Percentiles rank a stretch among this genome's conserved stretches.
These are phyloP conservation scores for Curvularia eragrostidis DNA, from an alignment of 2,329 filamentous ascomycete species.

Conservation along the genomic window DNA sequence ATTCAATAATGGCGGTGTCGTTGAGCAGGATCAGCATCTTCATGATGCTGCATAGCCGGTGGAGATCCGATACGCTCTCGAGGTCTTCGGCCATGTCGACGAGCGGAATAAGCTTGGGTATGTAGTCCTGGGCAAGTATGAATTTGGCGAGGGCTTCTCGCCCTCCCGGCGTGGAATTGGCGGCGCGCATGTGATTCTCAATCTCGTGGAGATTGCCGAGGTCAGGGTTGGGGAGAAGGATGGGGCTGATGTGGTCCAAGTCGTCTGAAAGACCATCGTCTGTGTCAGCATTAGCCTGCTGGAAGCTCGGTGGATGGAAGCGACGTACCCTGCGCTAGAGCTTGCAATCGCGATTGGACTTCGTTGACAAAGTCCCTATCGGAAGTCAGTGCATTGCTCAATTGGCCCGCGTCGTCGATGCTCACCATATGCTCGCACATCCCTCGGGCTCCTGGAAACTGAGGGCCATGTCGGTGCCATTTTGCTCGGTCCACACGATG, in stretches of 20 bases:
- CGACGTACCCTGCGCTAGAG: slow-evolving; percentile 66
- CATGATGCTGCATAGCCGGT: slow-evolving; percentile 96
- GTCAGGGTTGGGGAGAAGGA: slow-evolving; percentile 79
- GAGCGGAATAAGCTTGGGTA: slow-evolving; percentile 82
- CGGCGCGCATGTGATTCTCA: slow-evolving; percentile 80
- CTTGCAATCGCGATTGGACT: slow-evolving; percentile 77
- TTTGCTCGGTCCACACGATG: slow-evolving; percentile 96
- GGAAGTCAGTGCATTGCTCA: slow-evolving; percentile 23
- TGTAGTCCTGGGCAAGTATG: slow-evolving; percentile 84
- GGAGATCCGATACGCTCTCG: slow-evolving; percentile 84
- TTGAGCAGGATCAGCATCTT: slow-evolving; percentile 94
- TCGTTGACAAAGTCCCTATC: slow-evolving; percentile 87
- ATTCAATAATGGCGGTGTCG: slow-evolving; percentile 92
- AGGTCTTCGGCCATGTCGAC: slow-evolving; percentile 90
- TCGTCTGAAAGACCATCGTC: slow-evolving; percentile 93
- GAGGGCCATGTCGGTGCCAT: slow-evolving; percentile 92
- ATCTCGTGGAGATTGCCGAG: slow-evolving; percentile 85
- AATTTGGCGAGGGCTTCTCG: slow-evolving; percentile 88
- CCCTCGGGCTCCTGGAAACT: slow-evolving; percentile 98
- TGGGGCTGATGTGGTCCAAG: slow-evolving; percentile 71
- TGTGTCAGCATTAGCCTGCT: slow-evolving; percentile 41
- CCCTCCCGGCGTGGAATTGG: slow-evolving; percentile 75
- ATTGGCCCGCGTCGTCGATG: slow-evolving; percentile 4
- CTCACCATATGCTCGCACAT: slow-evolving; percentile 87
- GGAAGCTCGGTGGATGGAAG: not conserved